A percentile compares a stretch with the other conserved stretches of the same genome.
phyloP scores from a whole-genome alignment of 352 stramenopile genomes.

The Thraustochytrium sp. region DNA sequence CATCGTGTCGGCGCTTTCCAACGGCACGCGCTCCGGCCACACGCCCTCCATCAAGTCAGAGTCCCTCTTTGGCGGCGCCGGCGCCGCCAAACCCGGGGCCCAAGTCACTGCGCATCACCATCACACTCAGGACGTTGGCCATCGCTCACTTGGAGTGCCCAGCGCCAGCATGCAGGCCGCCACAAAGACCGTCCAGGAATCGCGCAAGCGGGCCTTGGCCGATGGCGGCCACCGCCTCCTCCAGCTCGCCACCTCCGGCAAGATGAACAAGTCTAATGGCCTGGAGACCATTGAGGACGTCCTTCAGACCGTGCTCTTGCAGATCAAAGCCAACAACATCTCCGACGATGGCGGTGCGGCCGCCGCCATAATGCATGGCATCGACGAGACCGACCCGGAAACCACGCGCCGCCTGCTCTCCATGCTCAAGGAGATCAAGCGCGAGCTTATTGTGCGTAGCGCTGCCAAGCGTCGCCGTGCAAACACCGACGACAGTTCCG shows the following conservation, averaged over 20 bases:
- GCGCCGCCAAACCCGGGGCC: no score
- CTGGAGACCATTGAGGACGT: conserved; percentile 30
- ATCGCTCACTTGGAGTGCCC: not conserved
- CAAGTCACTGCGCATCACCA: no score
- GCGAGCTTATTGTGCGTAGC: not conserved
- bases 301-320: not conserved
- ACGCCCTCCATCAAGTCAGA: not conserved
- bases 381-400: not conserved
- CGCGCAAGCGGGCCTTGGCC: not conserved
- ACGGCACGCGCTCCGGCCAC: not conserved
- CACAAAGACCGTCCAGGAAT: not conserved
- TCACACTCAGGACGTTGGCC: not conserved
- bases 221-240: conserved; percentile 10
- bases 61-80: not conserved
- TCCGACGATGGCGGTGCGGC: not conserved
- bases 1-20: not conserved
- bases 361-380: not conserved
- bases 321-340: conserved; percentile 32
- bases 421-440: conserved; percentile 34
- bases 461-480: not conserved
- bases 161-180: not conserved
- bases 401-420: not conserved
- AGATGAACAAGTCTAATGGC: not conserved
- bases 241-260: not conserved
- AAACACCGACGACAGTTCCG: not conserved